Percentiles rank a stretch among this genome's conserved stretches.
These are phyloP conservation scores for Prunus fruticosa DNA, from an alignment of 306 rosid species.

Conservation along the genomic window DNA sequence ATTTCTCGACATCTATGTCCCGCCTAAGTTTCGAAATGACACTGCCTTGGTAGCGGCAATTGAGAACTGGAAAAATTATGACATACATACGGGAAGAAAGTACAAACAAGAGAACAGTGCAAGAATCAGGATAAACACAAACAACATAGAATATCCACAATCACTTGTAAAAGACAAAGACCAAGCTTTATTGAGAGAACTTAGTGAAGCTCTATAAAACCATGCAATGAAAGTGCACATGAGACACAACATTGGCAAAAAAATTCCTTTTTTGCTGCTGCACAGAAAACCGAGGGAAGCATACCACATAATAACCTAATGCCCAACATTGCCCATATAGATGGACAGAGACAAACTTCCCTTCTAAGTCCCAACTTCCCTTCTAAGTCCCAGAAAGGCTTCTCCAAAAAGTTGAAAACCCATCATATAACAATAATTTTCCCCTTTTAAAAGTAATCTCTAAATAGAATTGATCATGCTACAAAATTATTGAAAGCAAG, in stretches of 20 bases:
- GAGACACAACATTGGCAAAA: background rate
- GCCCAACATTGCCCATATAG: background rate
- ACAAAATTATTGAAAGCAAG: background rate
- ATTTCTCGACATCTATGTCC: background rate
- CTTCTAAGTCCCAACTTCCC: background rate
- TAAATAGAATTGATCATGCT: background rate
- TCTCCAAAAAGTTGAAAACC: background rate
- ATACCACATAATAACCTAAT: background rate
- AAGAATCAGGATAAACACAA: background rate
- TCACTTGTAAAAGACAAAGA: background rate
- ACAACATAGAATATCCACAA: background rate
- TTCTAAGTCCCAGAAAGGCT: background rate
- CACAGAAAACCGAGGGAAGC: background rate
- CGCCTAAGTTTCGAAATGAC: background rate
- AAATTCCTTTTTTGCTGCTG: background rate
- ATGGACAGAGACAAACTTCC: background rate
- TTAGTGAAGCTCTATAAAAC: background rate
- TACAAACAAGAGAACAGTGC: background rate
- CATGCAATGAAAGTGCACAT: background rate
- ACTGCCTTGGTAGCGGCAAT: background rate
- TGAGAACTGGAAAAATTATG: background rate
- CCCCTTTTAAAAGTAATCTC: background rate
- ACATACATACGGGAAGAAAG: background rate
- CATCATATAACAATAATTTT: background rate
- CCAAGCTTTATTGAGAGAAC: background rate